Conservation (phyloP, 768 basidiomycete genomes). For the Daedaleopsis nitida region DNA sequence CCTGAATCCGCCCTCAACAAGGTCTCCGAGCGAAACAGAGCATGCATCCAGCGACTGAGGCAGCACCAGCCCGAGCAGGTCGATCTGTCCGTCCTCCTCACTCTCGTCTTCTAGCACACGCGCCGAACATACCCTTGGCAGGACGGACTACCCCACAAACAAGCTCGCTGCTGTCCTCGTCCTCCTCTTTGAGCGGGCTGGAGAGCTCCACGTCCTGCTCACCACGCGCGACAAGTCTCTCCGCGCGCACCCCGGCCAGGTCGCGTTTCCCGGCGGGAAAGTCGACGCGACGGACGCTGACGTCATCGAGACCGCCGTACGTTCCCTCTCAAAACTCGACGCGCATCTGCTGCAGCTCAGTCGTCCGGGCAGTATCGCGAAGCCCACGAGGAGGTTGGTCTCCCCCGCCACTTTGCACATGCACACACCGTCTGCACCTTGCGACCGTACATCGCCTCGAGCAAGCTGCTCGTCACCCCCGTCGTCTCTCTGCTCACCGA, state of each 20-base stretch:
- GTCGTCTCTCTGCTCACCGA: slow-evolving; percentile 72
- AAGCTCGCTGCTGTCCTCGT: slow-evolving; percentile 80
- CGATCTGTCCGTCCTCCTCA: slow-evolving; percentile 55
- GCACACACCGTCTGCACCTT: slow-evolving; percentile 63
- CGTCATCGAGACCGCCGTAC: slow-evolving; percentile 74
- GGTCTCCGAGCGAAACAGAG: slow-evolving; percentile 22
- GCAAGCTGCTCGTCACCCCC: slow-evolving; percentile 73
- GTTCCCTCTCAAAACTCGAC: slow-evolving; percentile 27
- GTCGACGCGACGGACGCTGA: slow-evolving; percentile 65
- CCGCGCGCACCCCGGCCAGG: slow-evolving; percentile 78
- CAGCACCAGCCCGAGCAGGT: slow-evolving; percentile 34
- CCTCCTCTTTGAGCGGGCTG: slow-evolving; percentile 72
- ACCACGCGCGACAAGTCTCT: slow-evolving; percentile 83
- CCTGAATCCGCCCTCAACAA: slow-evolving; percentile 6
- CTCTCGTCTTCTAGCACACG: slow-evolving; percentile 1
- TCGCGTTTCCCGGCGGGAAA: slow-evolving; percentile 83
- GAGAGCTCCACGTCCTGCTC: slow-evolving; percentile 70
- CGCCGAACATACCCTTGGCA: slow-evolving; percentile 14
- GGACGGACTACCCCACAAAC: slow-evolving; percentile 36
- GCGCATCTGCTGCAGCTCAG: background rate
- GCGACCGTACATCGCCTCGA: slow-evolving; percentile 69
- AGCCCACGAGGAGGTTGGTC: slow-evolving; percentile 81
- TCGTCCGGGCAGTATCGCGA: slow-evolving; percentile 64
- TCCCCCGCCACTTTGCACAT: slow-evolving; percentile 58
- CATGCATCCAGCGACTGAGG: slow-evolving; percentile 44